phyloP scores from a whole-genome alignment of 2,329 filamentous ascomycete species.

The Fusarium sulawesiense region DNA sequence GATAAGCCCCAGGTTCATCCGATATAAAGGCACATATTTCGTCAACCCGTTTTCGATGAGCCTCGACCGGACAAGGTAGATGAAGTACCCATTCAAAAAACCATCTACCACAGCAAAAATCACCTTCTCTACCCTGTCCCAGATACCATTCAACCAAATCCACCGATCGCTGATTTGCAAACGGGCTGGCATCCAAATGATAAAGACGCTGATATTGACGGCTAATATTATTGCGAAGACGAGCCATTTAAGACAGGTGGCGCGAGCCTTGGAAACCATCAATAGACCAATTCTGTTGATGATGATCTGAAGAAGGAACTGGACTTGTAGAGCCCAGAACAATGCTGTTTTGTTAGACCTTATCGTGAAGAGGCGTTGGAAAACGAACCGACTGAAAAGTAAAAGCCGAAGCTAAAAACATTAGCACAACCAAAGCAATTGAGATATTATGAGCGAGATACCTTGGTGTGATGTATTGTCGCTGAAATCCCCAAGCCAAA shows the following conservation, averaged over 20 bases:
- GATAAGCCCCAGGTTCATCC: conserved; percentile 46
- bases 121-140: conserved; percentile 65
- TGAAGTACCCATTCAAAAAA: conserved; percentile 62
- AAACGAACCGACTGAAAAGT: conserved; percentile 37
- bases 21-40: conserved; percentile 60
- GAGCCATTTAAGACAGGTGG: conserved; percentile 56
- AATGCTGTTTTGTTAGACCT: conserved; percentile 9
- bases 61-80: conserved; percentile 57
- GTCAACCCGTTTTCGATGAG: conserved; percentile 60
- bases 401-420: conserved; percentile 36
- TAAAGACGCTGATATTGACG: conserved; percentile 64
- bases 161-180: conserved; percentile 56
- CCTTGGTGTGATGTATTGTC: conserved; percentile 43
- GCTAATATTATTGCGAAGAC: conserved; percentile 58
- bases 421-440: background rate
- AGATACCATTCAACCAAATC: conserved; percentile 60
- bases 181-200: conserved; percentile 65
- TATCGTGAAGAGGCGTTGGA: fast-evolving
- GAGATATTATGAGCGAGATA: fast-evolving
- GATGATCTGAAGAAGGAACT: conserved; percentile 65
- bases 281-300: conserved; percentile 64
- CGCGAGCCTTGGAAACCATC: conserved; percentile 50
- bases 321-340: conserved; percentile 58
- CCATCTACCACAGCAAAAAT: conserved; percentile 63
- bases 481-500: conserved; percentile 40